A percentile compares a stretch with the other conserved stretches of the same genome.
phyloP scores from a whole-genome alignment of 805 yeast species.

The Debaryomyces castellii region DNA sequence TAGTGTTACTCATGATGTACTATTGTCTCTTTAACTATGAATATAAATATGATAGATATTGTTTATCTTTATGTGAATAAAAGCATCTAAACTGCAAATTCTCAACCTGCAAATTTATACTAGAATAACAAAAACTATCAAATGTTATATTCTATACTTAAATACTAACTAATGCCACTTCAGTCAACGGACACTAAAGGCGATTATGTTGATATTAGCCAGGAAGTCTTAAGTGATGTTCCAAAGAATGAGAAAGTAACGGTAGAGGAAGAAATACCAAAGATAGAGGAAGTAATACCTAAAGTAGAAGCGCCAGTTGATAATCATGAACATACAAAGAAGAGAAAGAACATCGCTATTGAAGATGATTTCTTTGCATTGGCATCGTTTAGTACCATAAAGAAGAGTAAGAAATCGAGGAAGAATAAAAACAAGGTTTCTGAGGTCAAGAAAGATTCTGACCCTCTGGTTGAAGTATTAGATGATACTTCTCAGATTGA shows the following conservation, averaged over 20 bases:
- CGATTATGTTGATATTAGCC: neutral
- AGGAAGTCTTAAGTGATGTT: neutral
- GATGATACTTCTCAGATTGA: neutral
- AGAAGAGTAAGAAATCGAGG: slow-evolving; percentile 12
- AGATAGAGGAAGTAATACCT: neutral
- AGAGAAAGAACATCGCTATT: slow-evolving; percentile 6
- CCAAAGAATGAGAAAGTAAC: neutral
- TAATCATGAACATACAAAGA: neutral
- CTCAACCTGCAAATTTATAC: slow-evolving; percentile 1
- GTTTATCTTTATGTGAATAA: neutral
- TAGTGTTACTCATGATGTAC: neutral
- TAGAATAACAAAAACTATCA: neutral
- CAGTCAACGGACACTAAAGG: neutral
- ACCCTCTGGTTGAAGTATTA: neutral
- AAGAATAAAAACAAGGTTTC: neutral
- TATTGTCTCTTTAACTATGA: neutral
- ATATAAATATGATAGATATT: neutral
- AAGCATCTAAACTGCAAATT: neutral
- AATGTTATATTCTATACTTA: neutral
- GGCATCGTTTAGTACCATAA: slow-evolving; percentile 9
- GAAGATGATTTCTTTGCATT: slow-evolving; percentile 35
- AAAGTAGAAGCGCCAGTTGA: neutral
- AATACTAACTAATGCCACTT: neutral
- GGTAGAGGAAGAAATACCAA: too few relatives aligned
- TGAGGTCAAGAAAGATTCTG: neutral